phyloP scores from a whole-genome alignment of 2,329 filamentous ascomycete genomes.

The Beauveria medogensis region DNA sequence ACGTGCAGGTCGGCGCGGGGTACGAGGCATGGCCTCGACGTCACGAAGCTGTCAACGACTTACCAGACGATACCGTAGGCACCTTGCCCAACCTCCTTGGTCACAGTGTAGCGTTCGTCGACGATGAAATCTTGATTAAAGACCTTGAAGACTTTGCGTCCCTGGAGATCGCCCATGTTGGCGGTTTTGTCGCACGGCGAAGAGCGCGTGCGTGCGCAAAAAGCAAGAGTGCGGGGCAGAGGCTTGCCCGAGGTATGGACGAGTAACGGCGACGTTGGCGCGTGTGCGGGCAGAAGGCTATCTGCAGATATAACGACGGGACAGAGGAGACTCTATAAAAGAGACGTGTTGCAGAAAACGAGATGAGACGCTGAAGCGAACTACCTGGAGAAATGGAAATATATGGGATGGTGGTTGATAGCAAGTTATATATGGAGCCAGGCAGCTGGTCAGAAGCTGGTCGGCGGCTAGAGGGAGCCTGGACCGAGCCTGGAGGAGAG shows the following conservation, averaged over 20 bases:
- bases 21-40: neutral
- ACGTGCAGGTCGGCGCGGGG: slow-evolving; percentile 12
- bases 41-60: slow-evolving; percentile 17
- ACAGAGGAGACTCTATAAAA: neutral
- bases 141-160: slow-evolving; percentile 94
- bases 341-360: neutral
- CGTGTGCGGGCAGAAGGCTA: neutral
- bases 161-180: slow-evolving; percentile 32
- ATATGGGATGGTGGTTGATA: slow-evolving; percentile 4
- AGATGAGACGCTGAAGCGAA: neutral
- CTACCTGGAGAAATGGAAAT: neutral
- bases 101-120: slow-evolving; percentile 96
- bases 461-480: slow-evolving; percentile 2
- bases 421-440: slow-evolving; percentile 3
- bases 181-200: slow-evolving; percentile 8
- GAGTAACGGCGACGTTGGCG: neutral
- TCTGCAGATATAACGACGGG: neutral
- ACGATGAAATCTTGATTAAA: slow-evolving; percentile 99
- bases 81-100: slow-evolving; percentile 95
- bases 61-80: slow-evolving; percentile 99
- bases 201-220: slow-evolving; percentile 8
- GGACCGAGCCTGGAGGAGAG: too few relatives aligned
- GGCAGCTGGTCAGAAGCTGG: neutral
- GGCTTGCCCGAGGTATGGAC: neutral
- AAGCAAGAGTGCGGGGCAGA: slow-evolving; percentile 4